Evolutionary conservation across 164 flowering plant species (phyloP).

Genomic region (Nymphaea colorata): DNA sequence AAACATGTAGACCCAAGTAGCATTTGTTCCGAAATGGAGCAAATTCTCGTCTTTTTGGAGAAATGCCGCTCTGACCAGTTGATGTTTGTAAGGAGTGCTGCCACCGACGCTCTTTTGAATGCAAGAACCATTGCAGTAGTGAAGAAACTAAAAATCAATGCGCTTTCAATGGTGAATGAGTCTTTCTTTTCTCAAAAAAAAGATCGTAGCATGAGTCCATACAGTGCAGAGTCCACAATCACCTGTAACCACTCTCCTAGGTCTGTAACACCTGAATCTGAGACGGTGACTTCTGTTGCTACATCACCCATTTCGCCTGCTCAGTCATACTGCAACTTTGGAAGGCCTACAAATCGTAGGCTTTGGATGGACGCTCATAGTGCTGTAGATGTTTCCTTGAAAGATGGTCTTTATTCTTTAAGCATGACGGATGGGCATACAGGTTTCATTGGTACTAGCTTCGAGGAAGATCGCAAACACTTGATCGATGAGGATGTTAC

Average conservation of each 20-base stretch:
- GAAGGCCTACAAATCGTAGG: conserved; percentile 49
- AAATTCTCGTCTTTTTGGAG: conserved; percentile 66
- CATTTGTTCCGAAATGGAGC: conserved; percentile 52
- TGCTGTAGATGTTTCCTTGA: conserved; percentile 75
- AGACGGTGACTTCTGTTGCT: conserved; percentile 49
- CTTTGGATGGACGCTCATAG: conserved; percentile 67
- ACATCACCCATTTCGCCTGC: conserved; percentile 57
- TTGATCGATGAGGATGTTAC: neutral
- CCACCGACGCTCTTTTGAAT: conserved; percentile 75
- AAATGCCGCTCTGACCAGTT: conserved; percentile 54
- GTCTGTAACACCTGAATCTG: conserved; percentile 70
- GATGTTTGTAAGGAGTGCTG: conserved; percentile 82
- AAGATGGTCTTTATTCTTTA: conserved; percentile 60
- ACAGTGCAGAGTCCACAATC: neutral
- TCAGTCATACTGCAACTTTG: conserved; percentile 23
- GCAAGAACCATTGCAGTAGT: conserved; percentile 45
- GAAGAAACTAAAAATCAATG: conserved; percentile 29
- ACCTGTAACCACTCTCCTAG: conserved; percentile 23
- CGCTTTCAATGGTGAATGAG: neutral
- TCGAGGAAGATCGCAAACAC: neutral
- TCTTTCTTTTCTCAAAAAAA: neutral
- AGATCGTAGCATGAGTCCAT: neutral
- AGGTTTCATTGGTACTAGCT: neutral
- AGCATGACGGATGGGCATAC: neutral
- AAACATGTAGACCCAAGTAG: conserved; percentile 72